These are phyloP conservation scores for Puya raimondii DNA, from an alignment of 176 grass and related monocot species.

Conservation along the genomic window DNA sequence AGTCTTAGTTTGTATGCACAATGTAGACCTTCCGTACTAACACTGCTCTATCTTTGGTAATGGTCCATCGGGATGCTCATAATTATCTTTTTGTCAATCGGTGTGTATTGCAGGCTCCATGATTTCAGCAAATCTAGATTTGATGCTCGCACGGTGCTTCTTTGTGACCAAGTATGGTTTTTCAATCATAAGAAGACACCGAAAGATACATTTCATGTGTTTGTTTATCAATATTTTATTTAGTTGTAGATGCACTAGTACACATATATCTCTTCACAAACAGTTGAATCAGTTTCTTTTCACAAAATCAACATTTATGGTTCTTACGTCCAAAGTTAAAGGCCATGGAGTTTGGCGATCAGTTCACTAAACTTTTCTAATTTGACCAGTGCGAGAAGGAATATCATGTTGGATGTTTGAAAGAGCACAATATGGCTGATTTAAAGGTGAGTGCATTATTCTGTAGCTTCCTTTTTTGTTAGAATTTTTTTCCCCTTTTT, in stretches of 20 bases:
- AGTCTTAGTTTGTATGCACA: no score
- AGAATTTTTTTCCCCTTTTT: slow-evolving; percentile 3
- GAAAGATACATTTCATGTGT: no score
- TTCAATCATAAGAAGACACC: background rate
- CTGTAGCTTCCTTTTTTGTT: background rate
- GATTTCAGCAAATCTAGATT: slow-evolving; percentile 91
- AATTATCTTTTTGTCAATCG: slow-evolving; percentile 1
- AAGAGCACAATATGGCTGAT: slow-evolving; percentile 78
- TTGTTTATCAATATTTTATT: slow-evolving; percentile 3
- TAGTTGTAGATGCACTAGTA: background rate
- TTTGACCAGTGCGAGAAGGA: slow-evolving; percentile 89
- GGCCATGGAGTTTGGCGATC: background rate
- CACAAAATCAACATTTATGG: background rate
- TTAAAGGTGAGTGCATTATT: slow-evolving; percentile 46
- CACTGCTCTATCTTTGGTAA: no score
- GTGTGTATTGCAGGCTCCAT: slow-evolving; percentile 47
- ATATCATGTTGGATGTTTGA: slow-evolving; percentile 91
- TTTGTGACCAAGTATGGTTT: slow-evolving; percentile 81
- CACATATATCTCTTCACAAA: background rate
- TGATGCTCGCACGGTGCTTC: slow-evolving; percentile 74
- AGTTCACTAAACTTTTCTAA: slow-evolving; percentile 8
- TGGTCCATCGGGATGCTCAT: slow-evolving; percentile 3
- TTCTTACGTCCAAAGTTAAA: background rate
- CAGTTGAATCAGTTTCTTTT: background rate
- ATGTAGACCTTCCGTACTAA: no score